These are phyloP conservation scores for Solanum piurae DNA, from an alignment of 257 asterid genomes.

Conservation along the genomic window DNA sequence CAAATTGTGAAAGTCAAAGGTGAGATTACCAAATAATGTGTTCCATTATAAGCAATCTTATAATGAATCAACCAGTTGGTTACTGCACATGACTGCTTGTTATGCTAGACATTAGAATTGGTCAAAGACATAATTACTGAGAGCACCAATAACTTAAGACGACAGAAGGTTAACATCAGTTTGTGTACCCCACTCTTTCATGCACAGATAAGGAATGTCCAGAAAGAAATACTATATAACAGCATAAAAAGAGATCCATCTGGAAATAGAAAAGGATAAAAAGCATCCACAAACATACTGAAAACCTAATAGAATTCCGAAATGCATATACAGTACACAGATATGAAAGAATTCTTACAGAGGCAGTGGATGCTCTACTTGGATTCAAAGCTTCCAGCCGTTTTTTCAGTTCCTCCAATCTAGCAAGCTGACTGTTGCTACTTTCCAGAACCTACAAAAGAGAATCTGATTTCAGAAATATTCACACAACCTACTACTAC, in stretches of 20 bases:
- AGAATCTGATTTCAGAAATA: neutral
- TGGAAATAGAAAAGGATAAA: neutral
- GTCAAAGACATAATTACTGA: neutral
- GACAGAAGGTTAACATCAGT: neutral
- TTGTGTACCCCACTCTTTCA: neutral
- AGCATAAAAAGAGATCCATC: neutral
- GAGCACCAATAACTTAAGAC: neutral
- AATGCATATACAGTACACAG: neutral
- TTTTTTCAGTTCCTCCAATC: conserved; percentile 88
- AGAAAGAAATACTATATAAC: neutral
- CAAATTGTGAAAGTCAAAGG: neutral
- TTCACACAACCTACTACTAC: neutral
- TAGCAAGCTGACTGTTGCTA: conserved; percentile 58
- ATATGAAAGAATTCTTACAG: conserved; percentile 34
- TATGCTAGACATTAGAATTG: neutral
- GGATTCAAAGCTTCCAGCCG: conserved; percentile 88
- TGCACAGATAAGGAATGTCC: neutral
- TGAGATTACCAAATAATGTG: neutral
- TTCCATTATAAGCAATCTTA: neutral
- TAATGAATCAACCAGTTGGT: neutral
- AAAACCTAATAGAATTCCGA: neutral
- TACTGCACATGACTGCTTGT: neutral
- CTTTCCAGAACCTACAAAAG: conserved; percentile 74
- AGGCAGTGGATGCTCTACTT: conserved; percentile 45
- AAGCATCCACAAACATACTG: neutral